These are phyloP conservation scores for Rhizopogon salebrosus DNA, from an alignment of 768 basidiomycete species.

Conservation along the genomic window DNA sequence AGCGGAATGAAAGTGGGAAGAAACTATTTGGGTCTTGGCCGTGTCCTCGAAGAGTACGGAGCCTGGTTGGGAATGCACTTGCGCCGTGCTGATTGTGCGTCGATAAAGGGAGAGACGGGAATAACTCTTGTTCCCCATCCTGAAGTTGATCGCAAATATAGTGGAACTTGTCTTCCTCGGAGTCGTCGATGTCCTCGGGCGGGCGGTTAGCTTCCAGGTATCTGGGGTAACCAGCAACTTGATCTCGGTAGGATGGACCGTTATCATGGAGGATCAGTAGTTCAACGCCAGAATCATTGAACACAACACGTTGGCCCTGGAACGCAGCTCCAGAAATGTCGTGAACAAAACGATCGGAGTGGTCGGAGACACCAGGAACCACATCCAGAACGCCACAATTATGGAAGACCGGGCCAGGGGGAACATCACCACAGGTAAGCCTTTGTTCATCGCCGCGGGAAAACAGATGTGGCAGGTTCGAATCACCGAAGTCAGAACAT, in stretches of 20 bases:
- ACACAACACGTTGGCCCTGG: conserved; percentile 12
- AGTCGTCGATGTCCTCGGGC: not conserved
- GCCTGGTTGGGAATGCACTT: not conserved
- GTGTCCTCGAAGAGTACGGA: not conserved
- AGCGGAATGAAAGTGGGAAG: not conserved
- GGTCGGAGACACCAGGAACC: not conserved
- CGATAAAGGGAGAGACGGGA: too few relatives aligned
- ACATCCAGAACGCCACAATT: not conserved
- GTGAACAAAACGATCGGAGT: not conserved
- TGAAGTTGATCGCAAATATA: not conserved
- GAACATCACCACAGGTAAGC: too few relatives aligned
- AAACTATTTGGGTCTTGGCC: not conserved
- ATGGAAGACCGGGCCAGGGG: too few relatives aligned
- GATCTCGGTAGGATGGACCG: not conserved
- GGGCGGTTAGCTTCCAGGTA: not conserved
- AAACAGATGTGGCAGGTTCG: too few relatives aligned
- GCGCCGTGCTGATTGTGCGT: not conserved
- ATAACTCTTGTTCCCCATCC: not conserved
- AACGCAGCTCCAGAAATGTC: not conserved
- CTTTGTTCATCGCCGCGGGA: too few relatives aligned
- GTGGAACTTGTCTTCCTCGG: conserved; percentile 7
- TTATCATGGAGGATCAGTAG: conserved; percentile 1
- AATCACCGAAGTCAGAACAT: too few relatives aligned
- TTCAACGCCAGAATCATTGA: conserved; percentile 20
- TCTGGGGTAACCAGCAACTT: not conserved